Percentiles rank a stretch among this genome's conserved stretches.
These are phyloP conservation scores for Dothistroma septosporum DNA, from an alignment of 2,329 filamentous ascomycete genomes.

Conservation along the genomic window DNA sequence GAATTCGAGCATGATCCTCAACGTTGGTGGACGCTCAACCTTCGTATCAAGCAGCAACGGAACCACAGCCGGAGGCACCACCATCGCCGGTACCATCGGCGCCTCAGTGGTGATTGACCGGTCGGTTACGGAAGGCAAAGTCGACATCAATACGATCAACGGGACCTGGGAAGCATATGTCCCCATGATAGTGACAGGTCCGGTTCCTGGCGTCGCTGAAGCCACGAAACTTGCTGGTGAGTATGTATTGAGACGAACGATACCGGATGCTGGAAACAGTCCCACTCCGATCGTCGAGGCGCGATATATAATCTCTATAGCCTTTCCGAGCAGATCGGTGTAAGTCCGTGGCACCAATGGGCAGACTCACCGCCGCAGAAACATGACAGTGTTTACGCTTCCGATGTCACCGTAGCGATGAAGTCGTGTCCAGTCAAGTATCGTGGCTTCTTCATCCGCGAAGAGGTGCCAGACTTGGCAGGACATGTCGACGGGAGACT, in stretches of 20 bases:
- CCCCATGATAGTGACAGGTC: constrained; percentile 55
- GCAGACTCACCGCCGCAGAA: constrained; percentile 57
- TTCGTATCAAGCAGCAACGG: constrained; percentile 31
- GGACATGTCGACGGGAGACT: constrained; percentile 62
- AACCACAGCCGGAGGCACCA: constrained; percentile 39
- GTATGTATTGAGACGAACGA: background rate
- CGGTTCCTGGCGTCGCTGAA: constrained; percentile 52
- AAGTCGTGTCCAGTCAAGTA: constrained; percentile 62
- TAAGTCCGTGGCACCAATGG: constrained; percentile 67
- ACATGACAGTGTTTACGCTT: constrained; percentile 53
- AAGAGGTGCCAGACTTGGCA: constrained; percentile 64
- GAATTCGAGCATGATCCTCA: constrained; percentile 41
- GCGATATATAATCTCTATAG: constrained; percentile 69
- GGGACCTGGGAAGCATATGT: constrained; percentile 69
- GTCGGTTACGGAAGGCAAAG: constrained; percentile 52
- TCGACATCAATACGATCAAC: too few species aligned
- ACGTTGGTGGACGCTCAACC: constrained; percentile 38
- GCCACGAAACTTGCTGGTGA: background rate
- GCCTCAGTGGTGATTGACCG: constrained; percentile 55
- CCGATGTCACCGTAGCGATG: constrained; percentile 53
- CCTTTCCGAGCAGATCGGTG: constrained; percentile 68
- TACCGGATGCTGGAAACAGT: background rate
- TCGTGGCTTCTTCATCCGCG: constrained; percentile 66
- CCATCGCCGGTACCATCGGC: constrained; percentile 66
- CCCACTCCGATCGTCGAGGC: constrained; percentile 59